Percentiles rank a stretch among this genome's conserved stretches.
Conservation (phyloP, 208 protist species). For the Borovskyia barvae region DNA sequence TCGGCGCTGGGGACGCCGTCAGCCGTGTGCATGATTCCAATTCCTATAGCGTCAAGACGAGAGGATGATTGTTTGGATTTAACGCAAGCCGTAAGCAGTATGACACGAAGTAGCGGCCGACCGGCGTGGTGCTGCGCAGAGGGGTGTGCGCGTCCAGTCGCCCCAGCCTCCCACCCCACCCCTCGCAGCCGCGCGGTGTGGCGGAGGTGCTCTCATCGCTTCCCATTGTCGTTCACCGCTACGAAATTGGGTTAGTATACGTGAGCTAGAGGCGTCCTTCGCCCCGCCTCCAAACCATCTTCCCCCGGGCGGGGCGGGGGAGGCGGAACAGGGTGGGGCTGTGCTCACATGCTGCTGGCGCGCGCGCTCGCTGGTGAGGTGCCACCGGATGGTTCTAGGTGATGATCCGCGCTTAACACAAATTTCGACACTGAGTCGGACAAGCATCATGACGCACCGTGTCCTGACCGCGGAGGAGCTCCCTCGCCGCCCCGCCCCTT, state of each 20-base stretch:
- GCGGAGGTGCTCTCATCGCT: no score
- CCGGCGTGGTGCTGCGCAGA: not conserved
- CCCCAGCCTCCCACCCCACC: no score
- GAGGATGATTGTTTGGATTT: slow-evolving; percentile 4
- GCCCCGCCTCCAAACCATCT: no score
- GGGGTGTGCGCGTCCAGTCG: not conserved
- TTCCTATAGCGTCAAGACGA: slow-evolving; percentile 2
- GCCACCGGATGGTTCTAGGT: not conserved
- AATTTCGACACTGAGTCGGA: slow-evolving; percentile 48
- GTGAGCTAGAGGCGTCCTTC: no score
- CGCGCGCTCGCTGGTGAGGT: no score
- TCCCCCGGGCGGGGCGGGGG: no score
- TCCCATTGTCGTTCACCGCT: no score
- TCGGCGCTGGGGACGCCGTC: no score
- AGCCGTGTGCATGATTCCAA: not conserved
- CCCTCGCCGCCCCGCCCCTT: not conserved
- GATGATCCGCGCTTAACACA: slow-evolving; percentile 38
- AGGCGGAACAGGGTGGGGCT: no score
- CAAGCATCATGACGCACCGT: slow-evolving; percentile 27
- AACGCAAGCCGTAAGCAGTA: slow-evolving; percentile 18
- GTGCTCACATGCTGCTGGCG: no score
- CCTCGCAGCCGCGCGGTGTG: no score
- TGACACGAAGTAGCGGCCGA: not conserved
- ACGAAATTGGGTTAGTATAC: no score
- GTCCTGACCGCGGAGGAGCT: slow-evolving; percentile 26